phyloP scores from a whole-genome alignment of 805 yeast genomes.

The Metschnikowia continentalis region DNA sequence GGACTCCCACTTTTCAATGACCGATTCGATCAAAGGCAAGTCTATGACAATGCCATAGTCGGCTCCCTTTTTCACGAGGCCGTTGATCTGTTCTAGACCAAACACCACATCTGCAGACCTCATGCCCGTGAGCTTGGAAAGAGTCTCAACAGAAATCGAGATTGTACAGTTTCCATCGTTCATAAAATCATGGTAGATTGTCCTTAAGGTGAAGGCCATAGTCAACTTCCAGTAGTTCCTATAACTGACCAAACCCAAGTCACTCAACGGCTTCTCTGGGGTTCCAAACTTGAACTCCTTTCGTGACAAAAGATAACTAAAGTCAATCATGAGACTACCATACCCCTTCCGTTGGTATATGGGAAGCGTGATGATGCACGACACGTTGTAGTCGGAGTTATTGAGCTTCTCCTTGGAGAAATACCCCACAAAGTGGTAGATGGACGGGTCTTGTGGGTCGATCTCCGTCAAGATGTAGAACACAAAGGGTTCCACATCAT shows the following conservation, averaged over 20 bases:
- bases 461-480: conserved; percentile 80
- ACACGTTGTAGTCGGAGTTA: conserved; percentile 73
- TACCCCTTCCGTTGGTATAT: conserved; percentile 83
- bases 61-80: conserved; percentile 45
- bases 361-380: conserved; percentile 89
- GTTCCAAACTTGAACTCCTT: conserved; percentile 80
- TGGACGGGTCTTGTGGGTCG: conserved; percentile 38
- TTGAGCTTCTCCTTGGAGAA: conserved; percentile 85
- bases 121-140: conserved; percentile 79
- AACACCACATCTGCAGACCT: conserved; percentile 79
- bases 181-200: conserved; percentile 21
- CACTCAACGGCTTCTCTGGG: conserved; percentile 92
- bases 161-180: background rate
- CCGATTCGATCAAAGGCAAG: conserved; percentile 35
- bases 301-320: conserved; percentile 75
- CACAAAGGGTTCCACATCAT: conserved; percentile 92
- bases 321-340: conserved; percentile 84
- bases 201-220: conserved; percentile 47
- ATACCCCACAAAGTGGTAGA: conserved; percentile 85
- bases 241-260: conserved; percentile 80
- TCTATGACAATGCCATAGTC: conserved; percentile 54
- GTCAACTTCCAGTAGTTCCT: conserved; percentile 80
- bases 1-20: conserved; percentile 47
- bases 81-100: conserved; percentile 74
- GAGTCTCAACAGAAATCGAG: conserved; percentile 50